Conservation (phyloP, 257 asterid species). For the Solanum bulbocastanum region DNA sequence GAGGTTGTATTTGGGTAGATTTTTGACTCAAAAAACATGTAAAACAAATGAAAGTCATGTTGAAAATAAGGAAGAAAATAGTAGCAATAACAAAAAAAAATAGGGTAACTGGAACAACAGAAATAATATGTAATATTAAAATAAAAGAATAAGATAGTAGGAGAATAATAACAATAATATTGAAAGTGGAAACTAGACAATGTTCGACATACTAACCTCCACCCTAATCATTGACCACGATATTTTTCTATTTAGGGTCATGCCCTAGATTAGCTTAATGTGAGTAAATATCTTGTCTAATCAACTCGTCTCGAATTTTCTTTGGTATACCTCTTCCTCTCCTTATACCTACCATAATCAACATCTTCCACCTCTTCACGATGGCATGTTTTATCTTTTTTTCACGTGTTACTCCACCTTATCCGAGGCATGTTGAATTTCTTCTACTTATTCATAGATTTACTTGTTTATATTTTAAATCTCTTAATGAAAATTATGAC, state of each 20-base stretch:
- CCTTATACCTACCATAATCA: neutral
- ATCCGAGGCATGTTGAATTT: fast-evolving
- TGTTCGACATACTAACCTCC: neutral
- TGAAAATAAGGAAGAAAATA: too few species aligned
- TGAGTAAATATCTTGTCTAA: neutral
- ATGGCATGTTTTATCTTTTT: too few species aligned
- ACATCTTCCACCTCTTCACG: neutral
- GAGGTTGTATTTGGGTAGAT: neutral
- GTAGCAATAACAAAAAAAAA: too few species aligned
- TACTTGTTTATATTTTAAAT: too few species aligned
- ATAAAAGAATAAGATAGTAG: too few species aligned
- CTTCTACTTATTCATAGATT: too few species aligned
- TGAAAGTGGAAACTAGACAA: neutral
- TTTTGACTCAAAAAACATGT: neutral
- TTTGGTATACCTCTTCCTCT: fast-evolving
- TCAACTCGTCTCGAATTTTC: neutral
- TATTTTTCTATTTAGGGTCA: neutral
- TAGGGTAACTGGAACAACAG: too few species aligned
- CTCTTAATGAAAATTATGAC: too few species aligned
- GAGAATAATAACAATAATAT: neutral
- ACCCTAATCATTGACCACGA: neutral
- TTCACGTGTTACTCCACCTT: neutral
- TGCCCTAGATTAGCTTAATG: fast-evolving
- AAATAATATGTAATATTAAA: neutral
- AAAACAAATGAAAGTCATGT: neutral